Conservation (phyloP, 1,284 basidiomycete species). For the Malassezia globosa region DNA sequence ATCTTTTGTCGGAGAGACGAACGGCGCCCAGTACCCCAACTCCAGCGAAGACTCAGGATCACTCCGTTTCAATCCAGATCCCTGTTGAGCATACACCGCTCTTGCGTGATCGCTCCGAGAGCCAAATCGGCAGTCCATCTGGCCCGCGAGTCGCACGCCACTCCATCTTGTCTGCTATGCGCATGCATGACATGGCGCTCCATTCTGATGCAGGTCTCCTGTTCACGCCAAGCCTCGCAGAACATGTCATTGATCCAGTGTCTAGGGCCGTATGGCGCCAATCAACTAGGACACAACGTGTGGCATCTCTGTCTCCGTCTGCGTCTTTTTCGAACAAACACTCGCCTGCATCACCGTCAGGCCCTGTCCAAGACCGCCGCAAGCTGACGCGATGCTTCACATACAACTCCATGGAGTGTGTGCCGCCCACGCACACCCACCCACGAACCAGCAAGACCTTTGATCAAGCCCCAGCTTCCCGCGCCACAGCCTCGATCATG, state of each 20-base stretch:
- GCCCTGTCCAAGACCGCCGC: too few species aligned
- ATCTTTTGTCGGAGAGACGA: constrained; percentile 54
- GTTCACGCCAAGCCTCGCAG: neutral
- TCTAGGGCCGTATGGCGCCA: too few species aligned
- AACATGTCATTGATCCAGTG: neutral
- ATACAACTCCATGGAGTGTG: too few species aligned
- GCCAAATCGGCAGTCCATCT: neutral
- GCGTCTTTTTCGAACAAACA: neutral
- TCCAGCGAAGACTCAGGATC: too few species aligned
- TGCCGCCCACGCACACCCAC: neutral
- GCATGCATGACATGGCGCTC: neutral
- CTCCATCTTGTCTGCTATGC: constrained; percentile 1
- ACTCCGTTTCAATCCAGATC: too few species aligned
- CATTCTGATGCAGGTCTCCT: too few species aligned
- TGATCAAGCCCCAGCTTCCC: neutral
- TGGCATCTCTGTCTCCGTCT: too few species aligned
- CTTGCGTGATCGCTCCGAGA: neutral
- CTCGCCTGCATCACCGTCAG: too few species aligned
- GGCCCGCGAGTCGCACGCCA: neutral
- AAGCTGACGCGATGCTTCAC: too few species aligned
- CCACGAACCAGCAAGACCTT: neutral
- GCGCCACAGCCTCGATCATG: neutral
- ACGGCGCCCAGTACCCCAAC: neutral
- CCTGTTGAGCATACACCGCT: neutral
- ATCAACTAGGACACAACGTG: too few species aligned